phyloP scores from a whole-genome alignment of 2,329 filamentous ascomycete genomes.

The Aspergillus terreus region DNA sequence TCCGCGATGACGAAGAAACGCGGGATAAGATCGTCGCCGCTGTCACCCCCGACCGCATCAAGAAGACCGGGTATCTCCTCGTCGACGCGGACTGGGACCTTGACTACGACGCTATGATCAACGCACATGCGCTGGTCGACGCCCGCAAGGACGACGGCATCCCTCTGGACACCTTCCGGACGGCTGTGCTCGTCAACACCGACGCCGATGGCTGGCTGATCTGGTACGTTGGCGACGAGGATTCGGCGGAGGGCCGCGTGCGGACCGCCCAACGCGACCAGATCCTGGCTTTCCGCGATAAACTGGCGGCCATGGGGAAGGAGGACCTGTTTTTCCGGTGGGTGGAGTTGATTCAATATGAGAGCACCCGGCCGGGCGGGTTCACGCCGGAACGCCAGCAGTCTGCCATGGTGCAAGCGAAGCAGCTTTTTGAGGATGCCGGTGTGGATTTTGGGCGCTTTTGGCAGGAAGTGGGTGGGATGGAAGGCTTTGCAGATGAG shows the following conservation, averaged over 20 bases:
- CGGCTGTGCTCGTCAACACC: constrained; percentile 65
- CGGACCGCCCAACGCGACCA: constrained; percentile 53
- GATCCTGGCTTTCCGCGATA: constrained; percentile 76
- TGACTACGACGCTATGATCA: constrained; percentile 77
- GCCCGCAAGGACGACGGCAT: constrained; percentile 30
- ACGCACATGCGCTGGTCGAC: constrained; percentile 67
- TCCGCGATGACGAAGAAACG: constrained; percentile 51
- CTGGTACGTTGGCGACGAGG: constrained; percentile 57
- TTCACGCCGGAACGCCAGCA: constrained; percentile 73
- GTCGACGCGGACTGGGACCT: constrained; percentile 84
- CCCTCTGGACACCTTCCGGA: constrained; percentile 64
- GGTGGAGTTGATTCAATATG: constrained; percentile 89
- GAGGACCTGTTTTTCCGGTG: constrained; percentile 87
- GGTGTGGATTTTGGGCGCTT: constrained; percentile 80
- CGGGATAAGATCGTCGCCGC: constrained; percentile 62
- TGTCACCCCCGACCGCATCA: constrained; percentile 62
- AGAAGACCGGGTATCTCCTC: constrained; percentile 83
- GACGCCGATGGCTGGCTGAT: constrained; percentile 68
- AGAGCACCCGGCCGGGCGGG: constrained; percentile 72
- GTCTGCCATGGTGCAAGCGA: constrained; percentile 68
- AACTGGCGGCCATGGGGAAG: constrained; percentile 71
- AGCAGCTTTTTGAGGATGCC: constrained; percentile 68
- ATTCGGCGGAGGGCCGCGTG: constrained; percentile 39
- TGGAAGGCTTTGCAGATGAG: constrained; percentile 52
- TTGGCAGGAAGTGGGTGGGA: constrained; percentile 66